Conservation (phyloP, 2,329 filamentous ascomycete genomes). For the Arachnomyces sp. region DNA sequence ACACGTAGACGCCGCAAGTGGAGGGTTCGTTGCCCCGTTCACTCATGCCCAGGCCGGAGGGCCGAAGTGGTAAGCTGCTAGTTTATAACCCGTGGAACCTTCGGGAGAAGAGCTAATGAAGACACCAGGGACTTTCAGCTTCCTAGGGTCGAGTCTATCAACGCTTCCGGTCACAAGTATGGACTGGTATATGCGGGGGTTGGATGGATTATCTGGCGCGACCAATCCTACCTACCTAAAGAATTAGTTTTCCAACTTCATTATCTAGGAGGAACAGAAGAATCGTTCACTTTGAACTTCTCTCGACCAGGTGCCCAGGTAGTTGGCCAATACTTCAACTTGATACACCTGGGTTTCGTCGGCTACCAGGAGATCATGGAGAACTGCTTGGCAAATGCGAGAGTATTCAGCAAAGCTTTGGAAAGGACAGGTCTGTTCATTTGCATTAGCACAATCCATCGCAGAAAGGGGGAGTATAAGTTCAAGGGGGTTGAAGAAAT, state of each 20-base stretch:
- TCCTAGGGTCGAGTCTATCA: conserved; percentile 47
- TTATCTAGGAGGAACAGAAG: conserved; percentile 63
- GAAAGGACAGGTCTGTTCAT: conserved; percentile 60
- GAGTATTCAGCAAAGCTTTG: conserved; percentile 54
- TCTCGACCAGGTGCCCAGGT: conserved; percentile 61
- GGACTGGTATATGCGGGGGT: conserved; percentile 58
- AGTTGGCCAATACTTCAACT: conserved; percentile 64
- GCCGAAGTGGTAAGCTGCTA: conserved; percentile 44
- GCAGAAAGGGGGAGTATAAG: conserved; percentile 41
- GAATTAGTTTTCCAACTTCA: conserved; percentile 62
- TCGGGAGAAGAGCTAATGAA: not conserved
- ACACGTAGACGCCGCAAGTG: conserved; percentile 35
- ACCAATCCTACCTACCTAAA: conserved; percentile 56
- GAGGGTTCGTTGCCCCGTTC: conserved; percentile 37
- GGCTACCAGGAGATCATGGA: conserved; percentile 58
- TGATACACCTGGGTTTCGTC: conserved; percentile 59
- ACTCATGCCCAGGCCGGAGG: conserved; percentile 34
- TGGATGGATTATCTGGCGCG: conserved; percentile 63
- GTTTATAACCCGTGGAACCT: conserved; percentile 7
- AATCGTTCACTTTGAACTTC: conserved; percentile 65
- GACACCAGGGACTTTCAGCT: conserved; percentile 33
- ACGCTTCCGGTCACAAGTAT: conserved; percentile 43
- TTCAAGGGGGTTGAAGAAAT: conserved; percentile 36
- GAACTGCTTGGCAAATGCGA: conserved; percentile 57
- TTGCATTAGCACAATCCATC: conserved; percentile 58